phyloP scores from a whole-genome alignment of 1,284 basidiomycete genomes.

The Neonothopanus nambi region DNA sequence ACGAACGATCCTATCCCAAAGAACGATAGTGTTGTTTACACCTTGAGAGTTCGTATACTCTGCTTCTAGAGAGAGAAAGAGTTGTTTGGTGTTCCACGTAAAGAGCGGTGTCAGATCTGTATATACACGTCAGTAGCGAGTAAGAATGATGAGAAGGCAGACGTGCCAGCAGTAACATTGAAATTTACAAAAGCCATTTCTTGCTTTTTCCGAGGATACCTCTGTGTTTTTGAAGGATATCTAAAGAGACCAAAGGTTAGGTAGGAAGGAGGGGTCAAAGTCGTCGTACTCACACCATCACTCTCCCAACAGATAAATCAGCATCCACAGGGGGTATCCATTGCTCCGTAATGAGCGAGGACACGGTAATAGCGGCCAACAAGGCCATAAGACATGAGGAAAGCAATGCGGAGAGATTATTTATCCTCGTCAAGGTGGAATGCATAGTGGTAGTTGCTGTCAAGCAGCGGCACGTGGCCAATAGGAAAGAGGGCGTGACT shows the following conservation, averaged over 20 bases:
- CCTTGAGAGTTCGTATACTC: constrained; percentile 75
- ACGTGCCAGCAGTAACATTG: constrained; percentile 73
- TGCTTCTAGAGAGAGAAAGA: constrained; percentile 83
- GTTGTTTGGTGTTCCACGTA: constrained; percentile 93
- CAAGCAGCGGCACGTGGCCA: too few species aligned
- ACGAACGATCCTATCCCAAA: constrained; percentile 90
- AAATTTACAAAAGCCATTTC: constrained; percentile 79
- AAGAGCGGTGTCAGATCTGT: constrained; percentile 81
- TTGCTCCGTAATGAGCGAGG: constrained; percentile 64
- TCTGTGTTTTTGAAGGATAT: constrained; percentile 55
- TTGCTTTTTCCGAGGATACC: constrained; percentile 57
- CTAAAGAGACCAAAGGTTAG: too few species aligned
- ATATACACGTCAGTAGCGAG: not conserved
- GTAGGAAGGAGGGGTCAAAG: too few species aligned
- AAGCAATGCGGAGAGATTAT: constrained; percentile 72
- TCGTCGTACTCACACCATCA: not conserved
- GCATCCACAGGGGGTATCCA: constrained; percentile 55
- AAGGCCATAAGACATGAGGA: constrained; percentile 80
- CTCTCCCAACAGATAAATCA: not conserved
- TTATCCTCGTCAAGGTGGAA: constrained; percentile 65
- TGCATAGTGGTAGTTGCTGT: constrained; percentile 58
- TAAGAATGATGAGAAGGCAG: constrained; percentile 1
- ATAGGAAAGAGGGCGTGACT: too few species aligned
- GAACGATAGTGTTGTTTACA: constrained; percentile 79
- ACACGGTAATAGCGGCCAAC: constrained; percentile 72